A percentile compares a stretch with the other conserved stretches of the same genome.
These are phyloP conservation scores for Wallacemonas rigidus DNA, from an alignment of 208 protist genomes.

Conservation along the genomic window DNA sequence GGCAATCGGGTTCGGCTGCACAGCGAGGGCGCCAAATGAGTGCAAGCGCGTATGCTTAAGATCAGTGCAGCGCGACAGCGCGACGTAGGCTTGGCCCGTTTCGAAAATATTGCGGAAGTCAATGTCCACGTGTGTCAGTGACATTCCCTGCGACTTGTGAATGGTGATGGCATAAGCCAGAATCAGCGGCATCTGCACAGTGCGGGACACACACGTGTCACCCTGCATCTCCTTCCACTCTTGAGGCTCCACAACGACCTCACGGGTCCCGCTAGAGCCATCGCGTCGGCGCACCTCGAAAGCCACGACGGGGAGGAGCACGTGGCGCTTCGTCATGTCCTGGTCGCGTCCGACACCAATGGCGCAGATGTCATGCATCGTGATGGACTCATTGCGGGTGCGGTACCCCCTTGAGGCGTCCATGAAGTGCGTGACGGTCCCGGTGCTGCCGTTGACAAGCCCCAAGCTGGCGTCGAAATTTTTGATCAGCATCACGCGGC, in stretches of 20 bases:
- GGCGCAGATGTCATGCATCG: slow-evolving; percentile 10
- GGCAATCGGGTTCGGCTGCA: slow-evolving; percentile 58
- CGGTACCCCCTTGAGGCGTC: slow-evolving; percentile 34
- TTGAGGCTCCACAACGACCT: slow-evolving; percentile 79
- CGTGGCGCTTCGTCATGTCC: slow-evolving; percentile 27
- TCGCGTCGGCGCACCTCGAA: slow-evolving; percentile 40
- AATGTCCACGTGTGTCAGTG: slow-evolving; percentile 80
- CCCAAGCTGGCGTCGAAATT: slow-evolving; percentile 64
- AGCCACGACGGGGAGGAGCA: slow-evolving; percentile 59
- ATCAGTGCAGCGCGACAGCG: slow-evolving; percentile 84
- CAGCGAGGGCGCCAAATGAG: slow-evolving; percentile 55
- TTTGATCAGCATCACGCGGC: slow-evolving; percentile 88
- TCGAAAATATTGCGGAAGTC: slow-evolving; percentile 82
- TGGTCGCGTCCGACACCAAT: slow-evolving; percentile 35
- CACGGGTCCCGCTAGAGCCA: slow-evolving; percentile 22
- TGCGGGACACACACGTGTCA: slow-evolving; percentile 41
- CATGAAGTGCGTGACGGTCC: slow-evolving; percentile 73
- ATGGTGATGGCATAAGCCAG: slow-evolving; percentile 96
- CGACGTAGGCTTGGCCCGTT: slow-evolving; percentile 89
- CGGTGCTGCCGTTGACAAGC: slow-evolving; percentile 85
- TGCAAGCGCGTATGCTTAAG: slow-evolving; percentile 61
- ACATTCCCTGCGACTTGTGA: slow-evolving; percentile 97
- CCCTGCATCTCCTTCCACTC: slow-evolving; percentile 71
- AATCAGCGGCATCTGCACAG: slow-evolving; percentile 91
- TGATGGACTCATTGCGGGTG: slow-evolving; percentile 39